Conservation (phyloP, 139 green algal genomes). For the Raphidocelis subcapitata region DNA sequence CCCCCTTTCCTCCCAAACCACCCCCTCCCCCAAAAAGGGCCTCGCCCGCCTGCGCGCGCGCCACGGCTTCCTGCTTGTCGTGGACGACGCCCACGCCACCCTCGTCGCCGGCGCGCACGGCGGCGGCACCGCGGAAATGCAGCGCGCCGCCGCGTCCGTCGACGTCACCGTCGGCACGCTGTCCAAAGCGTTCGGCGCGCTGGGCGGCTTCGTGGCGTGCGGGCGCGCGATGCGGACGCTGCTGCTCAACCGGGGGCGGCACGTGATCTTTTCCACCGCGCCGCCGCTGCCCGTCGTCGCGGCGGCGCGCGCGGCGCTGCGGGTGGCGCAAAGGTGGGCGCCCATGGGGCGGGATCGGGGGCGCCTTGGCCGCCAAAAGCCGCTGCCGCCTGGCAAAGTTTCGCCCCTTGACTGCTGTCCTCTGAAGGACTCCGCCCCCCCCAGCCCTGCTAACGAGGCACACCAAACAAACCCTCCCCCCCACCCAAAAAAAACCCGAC, state of each 20-base stretch:
- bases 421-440: background rate
- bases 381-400: background rate
- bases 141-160: slow-evolving; percentile 34
- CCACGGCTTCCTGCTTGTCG: slow-evolving; percentile 83
- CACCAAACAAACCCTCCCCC: background rate
- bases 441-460: no score
- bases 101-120: slow-evolving; percentile 82
- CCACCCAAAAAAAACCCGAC: background rate
- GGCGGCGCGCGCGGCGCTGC: slow-evolving; percentile 68
- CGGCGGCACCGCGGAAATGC: slow-evolving; percentile 62
- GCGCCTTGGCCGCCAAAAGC: background rate
- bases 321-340: slow-evolving; percentile 50
- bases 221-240: slow-evolving; percentile 52
- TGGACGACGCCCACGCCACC: slow-evolving; percentile 96
- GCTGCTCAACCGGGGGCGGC: slow-evolving; percentile 69
- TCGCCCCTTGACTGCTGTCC: background rate
- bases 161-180: slow-evolving; percentile 94
- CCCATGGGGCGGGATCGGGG: no score
- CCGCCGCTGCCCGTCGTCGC: slow-evolving; percentile 79
- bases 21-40: slow-evolving; percentile 22
- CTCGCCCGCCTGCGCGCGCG: slow-evolving; percentile 60
- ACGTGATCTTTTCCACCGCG: slow-evolving; percentile 83
- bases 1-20: no score
- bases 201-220: slow-evolving; percentile 88
- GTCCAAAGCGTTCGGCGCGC: slow-evolving; percentile 86